phyloP scores from a whole-genome alignment of 1,139 yeast genomes.

The Hemisphaericaspora xylanilytica region DNA sequence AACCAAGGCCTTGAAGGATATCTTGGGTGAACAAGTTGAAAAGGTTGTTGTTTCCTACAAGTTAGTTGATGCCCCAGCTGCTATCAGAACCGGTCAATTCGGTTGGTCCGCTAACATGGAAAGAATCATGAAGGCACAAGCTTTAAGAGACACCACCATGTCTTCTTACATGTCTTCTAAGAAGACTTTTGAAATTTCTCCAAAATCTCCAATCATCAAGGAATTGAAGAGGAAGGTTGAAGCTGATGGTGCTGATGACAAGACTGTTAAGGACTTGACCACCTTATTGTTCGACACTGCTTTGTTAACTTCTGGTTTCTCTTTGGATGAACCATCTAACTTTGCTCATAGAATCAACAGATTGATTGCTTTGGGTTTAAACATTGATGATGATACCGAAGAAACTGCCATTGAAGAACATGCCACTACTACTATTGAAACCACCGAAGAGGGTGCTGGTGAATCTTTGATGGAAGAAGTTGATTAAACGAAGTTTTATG shows the following conservation, averaged over 20 bases:
- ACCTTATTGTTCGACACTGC: constrained; percentile 97
- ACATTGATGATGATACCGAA: constrained; percentile 88
- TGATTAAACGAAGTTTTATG: constrained; percentile 51
- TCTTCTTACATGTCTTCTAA: constrained; percentile 99
- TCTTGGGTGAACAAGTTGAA: constrained; percentile 98
- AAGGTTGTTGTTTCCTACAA: constrained; percentile 98
- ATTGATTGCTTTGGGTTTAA: constrained; percentile 95
- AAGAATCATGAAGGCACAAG: constrained; percentile 99
- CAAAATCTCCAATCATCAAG: constrained; percentile 90
- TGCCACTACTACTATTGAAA: constrained; percentile 45
- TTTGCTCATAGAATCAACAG: constrained; percentile 98
- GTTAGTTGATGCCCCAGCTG: constrained; percentile 98
- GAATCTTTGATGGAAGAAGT: constrained; percentile 99
- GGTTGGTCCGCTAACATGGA: constrained; percentile 99
- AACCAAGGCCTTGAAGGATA: constrained; percentile 93
- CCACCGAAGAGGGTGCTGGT: constrained; percentile 63
- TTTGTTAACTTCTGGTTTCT: constrained; percentile 96
- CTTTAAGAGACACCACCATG: constrained; percentile 98
- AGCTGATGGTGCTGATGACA: constrained; percentile 95
- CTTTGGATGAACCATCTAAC: constrained; percentile 96
- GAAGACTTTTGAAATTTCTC: constrained; percentile 98
- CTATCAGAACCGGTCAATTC: constrained; percentile 99
- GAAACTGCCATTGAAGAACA: constrained; percentile 40
- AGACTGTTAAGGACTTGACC: constrained; percentile 97
- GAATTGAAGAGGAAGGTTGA: constrained; percentile 97